Evolutionary conservation across 805 yeast genomes (phyloP), one percentile per base, ranked within the genome.

Genomic region (Candida quercuum): DNA sequence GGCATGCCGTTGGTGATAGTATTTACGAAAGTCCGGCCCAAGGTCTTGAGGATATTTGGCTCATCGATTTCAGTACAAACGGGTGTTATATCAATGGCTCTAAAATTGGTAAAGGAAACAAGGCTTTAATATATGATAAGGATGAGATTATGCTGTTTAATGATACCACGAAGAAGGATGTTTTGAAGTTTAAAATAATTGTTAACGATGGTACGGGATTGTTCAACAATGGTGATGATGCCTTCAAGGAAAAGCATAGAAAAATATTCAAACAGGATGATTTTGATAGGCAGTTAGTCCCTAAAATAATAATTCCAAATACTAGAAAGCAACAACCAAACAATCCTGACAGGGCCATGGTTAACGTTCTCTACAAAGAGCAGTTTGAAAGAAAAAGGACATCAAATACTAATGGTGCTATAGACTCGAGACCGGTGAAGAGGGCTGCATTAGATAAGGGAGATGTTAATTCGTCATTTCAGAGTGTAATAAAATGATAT

Each of bases 1-100:
- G 87, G 40, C 86, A 81, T 52, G 78, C 78, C 0, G 72, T 76
- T 4, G 71, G 72, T 12, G 64, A 67, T 22, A 67, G 77, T 23
- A 69, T 80, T 4, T 75, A 65, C 52, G 86, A 80, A 47, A 75
- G 83, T 9, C 87, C 89, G 0, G 88, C 87, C 0, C 81, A 76
- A 59, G 81, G 81, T 40, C 60, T 79, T 7, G 85, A 80, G 39
- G 88, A 80, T 52, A 67, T 85, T 13, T 87, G 95, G 94, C 63
- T 89, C 22, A 60, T 85, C 33, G 96, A 88, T 48, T 74, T 68
- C 43, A 82, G 93, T 39, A 76, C 94, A 0, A 89, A 88, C 57
- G 81, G 86, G 2, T 84, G 96, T 54, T 75, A 67, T 48, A 72
- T 89, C 7, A 85, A 87, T 50, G 72, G 73, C 7, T 57, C 62